These are phyloP conservation scores for Rhizopogon roseolus DNA, from an alignment of 768 basidiomycete species.

Conservation along the genomic window DNA sequence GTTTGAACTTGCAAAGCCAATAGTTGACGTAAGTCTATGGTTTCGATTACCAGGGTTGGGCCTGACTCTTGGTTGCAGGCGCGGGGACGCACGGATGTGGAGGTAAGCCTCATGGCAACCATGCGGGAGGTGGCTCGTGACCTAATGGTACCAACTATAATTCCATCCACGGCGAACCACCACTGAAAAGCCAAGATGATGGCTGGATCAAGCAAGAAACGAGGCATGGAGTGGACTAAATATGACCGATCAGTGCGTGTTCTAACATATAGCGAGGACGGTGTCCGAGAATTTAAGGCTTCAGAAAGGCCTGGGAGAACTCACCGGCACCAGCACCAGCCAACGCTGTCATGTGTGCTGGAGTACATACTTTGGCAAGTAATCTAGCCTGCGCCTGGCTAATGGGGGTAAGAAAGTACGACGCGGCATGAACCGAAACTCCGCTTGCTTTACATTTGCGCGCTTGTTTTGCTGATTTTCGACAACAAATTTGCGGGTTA, in stretches of 20 bases:
- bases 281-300: neutral
- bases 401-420: neutral
- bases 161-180: neutral
- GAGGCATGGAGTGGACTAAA: neutral
- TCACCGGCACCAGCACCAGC: neutral
- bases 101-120: neutral
- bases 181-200: neutral
- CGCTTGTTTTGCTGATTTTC: constrained; percentile 19
- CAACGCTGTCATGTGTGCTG: neutral
- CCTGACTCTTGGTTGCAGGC: too few relatives aligned
- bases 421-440: constrained; percentile 31
- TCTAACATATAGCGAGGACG: neutral
- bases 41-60: neutral
- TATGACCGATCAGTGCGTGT: neutral
- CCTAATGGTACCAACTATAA: neutral
- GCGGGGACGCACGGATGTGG: neutral
- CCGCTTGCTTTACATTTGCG: constrained; percentile 23
- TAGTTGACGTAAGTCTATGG: neutral
- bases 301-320: neutral
- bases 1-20: neutral
- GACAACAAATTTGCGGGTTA: constrained; percentile 12
- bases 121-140: neutral
- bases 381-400: too few relatives aligned
- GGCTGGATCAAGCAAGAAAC: neutral
- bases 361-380: too few relatives aligned